Conservation (phyloP, 768 basidiomycete species). For the Cyclocybe aegerita region DNA sequence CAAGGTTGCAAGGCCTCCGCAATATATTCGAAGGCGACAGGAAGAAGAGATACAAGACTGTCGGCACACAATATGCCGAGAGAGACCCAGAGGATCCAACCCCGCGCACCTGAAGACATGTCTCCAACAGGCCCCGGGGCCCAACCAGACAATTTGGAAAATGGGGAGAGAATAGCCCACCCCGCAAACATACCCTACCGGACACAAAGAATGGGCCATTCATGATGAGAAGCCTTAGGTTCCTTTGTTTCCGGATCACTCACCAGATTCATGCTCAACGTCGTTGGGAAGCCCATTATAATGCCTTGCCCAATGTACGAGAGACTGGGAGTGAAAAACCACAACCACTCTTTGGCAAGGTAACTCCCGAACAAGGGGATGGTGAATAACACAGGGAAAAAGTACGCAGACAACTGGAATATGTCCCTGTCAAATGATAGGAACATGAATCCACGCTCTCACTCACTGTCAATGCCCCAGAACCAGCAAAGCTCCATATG, state of each 20-base stretch:
- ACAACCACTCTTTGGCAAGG: constrained; percentile 86
- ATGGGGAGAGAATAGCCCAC: constrained; percentile 91
- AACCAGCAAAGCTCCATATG: constrained; percentile 74
- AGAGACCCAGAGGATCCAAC: constrained; percentile 96
- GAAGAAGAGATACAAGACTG: constrained; percentile 81
- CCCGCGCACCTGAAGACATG: constrained; percentile 85
- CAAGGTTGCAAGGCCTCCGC: constrained; percentile 27
- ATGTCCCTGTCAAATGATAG: background rate
- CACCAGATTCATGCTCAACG: constrained; percentile 89
- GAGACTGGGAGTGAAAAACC: constrained; percentile 90
- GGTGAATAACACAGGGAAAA: constrained; percentile 86
- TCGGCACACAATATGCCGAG: constrained; percentile 96
- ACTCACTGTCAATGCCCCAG: constrained; percentile 73
- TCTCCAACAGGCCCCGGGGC: constrained; percentile 91
- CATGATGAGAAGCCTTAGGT: background rate
- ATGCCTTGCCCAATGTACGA: constrained; percentile 96
- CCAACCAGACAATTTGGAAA: constrained; percentile 83
- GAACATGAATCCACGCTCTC: background rate
- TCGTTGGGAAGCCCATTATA: constrained; percentile 97
- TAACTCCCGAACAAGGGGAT: constrained; percentile 84
- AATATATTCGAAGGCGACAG: constrained; percentile 61
- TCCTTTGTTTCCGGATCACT: constrained; percentile 15
- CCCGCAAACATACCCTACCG: constrained; percentile 93
- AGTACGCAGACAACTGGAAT: constrained; percentile 75
- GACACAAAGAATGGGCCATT: constrained; percentile 1